Conservation (phyloP, 345 rosid genomes). For the Gossypium bickii region DNA sequence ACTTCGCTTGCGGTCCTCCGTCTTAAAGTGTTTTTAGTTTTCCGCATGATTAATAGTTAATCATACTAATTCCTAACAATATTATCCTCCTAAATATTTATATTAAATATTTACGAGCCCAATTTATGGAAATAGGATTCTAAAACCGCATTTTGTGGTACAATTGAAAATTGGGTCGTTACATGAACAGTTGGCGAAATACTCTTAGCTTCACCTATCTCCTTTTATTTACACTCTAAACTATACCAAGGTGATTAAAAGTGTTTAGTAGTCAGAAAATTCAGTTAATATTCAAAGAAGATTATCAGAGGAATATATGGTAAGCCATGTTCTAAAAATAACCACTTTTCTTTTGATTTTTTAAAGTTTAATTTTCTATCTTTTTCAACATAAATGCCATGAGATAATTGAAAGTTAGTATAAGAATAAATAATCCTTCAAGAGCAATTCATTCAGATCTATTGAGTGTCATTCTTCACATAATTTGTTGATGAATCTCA, state of each 20-base stretch:
- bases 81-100: too few species aligned
- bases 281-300: not conserved
- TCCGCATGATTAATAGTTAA: too few species aligned
- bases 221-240: not conserved
- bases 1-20: too few species aligned
- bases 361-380: not conserved
- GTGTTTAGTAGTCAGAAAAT: not conserved
- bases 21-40: too few species aligned
- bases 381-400: not conserved
- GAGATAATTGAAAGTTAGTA: slow-evolving; percentile 17
- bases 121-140: too few species aligned
- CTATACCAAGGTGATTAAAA: not conserved
- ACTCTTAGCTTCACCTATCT: not conserved
- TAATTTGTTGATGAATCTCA: slow-evolving; percentile 6
- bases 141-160: too few species aligned
- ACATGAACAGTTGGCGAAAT: not conserved
- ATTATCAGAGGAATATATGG: not conserved
- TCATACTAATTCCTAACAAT: too few species aligned
- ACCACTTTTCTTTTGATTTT: not conserved
- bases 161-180: too few species aligned
- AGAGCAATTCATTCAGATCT: not conserved
- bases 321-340: not conserved
- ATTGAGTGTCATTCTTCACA: not conserved
- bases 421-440: not conserved
- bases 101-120: too few species aligned